phyloP scores from a whole-genome alignment of 768 basidiomycete genomes.

The Phanerodontia chrysosporium region DNA sequence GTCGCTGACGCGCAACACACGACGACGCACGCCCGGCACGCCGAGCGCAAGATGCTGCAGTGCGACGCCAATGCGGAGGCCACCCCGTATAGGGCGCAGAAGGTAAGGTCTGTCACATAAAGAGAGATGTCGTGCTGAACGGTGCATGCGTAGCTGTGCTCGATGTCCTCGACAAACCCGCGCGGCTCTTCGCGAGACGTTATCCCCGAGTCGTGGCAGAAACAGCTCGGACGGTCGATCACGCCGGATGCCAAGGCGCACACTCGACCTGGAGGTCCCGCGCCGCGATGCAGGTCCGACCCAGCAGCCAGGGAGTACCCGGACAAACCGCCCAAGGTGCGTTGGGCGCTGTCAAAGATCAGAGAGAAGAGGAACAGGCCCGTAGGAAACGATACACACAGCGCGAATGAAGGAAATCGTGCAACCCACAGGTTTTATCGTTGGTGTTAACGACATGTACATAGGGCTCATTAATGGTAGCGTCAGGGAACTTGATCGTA shows the following conservation, averaged over 20 bases:
- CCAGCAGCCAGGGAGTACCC: not conserved
- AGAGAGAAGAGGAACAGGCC: not conserved
- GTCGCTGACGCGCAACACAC: conserved; percentile 12
- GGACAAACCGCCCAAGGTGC: not conserved
- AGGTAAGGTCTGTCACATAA: not conserved
- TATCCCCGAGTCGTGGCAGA: not conserved
- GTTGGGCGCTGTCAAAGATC: not conserved
- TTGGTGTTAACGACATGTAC: no score
- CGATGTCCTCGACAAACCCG: not conserved
- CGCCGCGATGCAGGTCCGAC: no score
- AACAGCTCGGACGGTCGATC: not conserved
- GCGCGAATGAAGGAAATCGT: not conserved
- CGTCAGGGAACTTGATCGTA: no score
- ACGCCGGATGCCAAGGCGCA: not conserved
- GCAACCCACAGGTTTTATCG: not conserved
- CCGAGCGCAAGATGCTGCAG: not conserved
- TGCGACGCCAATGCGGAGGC: not conserved
- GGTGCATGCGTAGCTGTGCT: not conserved
- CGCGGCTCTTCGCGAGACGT: not conserved
- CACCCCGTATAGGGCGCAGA: not conserved
- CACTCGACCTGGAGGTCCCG: not conserved
- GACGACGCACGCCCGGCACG: conserved; percentile 5
- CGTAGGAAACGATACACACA: not conserved
- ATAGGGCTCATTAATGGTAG: no score
- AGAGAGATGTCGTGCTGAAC: not conserved